phyloP scores from a whole-genome alignment of 768 basidiomycete species.

The Tricholoma sp. region DNA sequence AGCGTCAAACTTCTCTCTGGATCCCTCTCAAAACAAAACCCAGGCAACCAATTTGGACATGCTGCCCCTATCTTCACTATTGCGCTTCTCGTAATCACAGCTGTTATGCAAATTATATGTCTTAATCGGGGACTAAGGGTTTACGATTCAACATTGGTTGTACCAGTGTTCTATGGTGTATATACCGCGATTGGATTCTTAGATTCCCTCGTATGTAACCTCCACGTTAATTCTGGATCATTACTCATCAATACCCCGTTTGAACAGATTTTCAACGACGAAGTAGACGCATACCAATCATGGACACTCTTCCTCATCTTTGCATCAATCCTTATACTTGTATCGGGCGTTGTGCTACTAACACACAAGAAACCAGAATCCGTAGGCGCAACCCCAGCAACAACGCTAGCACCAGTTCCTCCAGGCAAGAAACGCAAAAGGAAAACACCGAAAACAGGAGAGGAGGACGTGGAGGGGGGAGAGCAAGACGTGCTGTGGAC shows the following conservation, averaged over 20 bases:
- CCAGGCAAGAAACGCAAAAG: constrained; percentile 22
- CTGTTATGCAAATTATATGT: constrained; percentile 87
- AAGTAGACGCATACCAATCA: constrained; percentile 77
- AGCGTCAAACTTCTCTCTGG: constrained; percentile 82
- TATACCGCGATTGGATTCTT: constrained; percentile 73
- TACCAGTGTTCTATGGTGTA: constrained; percentile 92
- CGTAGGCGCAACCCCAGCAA: constrained; percentile 4
- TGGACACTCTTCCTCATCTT: constrained; percentile 91
- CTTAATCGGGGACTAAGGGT: constrained; percentile 86
- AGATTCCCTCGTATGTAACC: constrained; percentile 30
- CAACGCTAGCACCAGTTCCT: constrained; percentile 28
- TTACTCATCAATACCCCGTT: background rate
- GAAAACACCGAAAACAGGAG: constrained; percentile 6
- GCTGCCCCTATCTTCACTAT: constrained; percentile 75
- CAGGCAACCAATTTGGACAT: constrained; percentile 85
- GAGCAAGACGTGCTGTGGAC: constrained; percentile 58
- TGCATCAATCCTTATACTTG: constrained; percentile 78
- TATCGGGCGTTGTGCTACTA: constrained; percentile 88
- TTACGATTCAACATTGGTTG: constrained; percentile 87
- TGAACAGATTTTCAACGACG: constrained; percentile 69
- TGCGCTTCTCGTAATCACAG: constrained; percentile 62
- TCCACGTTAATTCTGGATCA: background rate
- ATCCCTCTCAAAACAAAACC: constrained; percentile 71
- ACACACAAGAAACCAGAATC: constrained; percentile 88
- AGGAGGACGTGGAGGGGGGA: constrained; percentile 14